These are phyloP conservation scores for Secale cereale DNA, from an alignment of 176 grass and related monocot genomes.

Conservation along the genomic window DNA sequence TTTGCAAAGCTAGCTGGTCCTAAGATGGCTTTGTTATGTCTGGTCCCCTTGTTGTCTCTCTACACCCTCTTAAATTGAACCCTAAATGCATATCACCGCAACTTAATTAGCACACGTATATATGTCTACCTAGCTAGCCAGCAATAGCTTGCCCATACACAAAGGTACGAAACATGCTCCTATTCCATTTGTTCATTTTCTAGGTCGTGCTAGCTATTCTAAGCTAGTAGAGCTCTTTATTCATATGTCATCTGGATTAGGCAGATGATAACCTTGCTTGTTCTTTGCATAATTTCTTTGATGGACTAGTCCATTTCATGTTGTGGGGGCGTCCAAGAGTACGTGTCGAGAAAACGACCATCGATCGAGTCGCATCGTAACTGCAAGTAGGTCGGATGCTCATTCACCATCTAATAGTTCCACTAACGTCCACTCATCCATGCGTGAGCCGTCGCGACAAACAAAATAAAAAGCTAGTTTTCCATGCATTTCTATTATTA, in stretches of 20 bases:
- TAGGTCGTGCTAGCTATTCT: neutral
- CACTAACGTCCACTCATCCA: conserved; percentile 29
- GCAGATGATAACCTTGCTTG: neutral
- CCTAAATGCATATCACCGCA: neutral
- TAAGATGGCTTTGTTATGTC: conserved; percentile 37
- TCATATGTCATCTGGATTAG: neutral
- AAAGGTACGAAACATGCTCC: neutral
- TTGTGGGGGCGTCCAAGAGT: neutral
- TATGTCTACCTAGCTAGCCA: neutral
- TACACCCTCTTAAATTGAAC: neutral
- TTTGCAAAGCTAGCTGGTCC: conserved; percentile 54
- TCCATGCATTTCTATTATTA: neutral
- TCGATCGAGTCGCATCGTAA: conserved; percentile 22
- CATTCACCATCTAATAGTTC: conserved; percentile 23
- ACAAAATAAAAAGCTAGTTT: neutral
- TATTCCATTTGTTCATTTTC: neutral
- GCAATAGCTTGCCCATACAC: neutral
- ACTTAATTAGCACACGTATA: neutral
- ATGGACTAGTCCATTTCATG: neutral
- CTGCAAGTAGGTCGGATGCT: conserved; percentile 25
- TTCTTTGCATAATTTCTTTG: neutral
- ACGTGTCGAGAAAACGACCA: neutral
- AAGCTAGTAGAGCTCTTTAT: neutral
- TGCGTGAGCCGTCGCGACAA: neutral
- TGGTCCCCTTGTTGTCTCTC: conserved; percentile 18